Base-by-base conservation (phyloP, 495 filamentous ascomycete genomes). In the Chaetomium fimeti region DNA sequence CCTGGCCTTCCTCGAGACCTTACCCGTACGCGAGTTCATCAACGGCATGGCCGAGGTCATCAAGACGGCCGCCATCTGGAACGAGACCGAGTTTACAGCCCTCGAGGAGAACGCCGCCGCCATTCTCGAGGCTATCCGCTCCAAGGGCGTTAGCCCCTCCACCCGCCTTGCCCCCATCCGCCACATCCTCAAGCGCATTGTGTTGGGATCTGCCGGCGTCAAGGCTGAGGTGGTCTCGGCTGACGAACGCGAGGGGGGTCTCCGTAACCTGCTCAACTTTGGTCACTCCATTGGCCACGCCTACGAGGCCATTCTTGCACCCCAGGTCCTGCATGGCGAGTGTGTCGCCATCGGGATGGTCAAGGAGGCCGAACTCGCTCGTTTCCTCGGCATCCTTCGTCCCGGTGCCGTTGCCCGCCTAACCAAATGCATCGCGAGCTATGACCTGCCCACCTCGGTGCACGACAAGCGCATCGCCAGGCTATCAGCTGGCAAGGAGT, bases 11-110 rank as follows among this genome's bases (percentile, higher is more conserved):
- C 82, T 98, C 69, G 91, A 94, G 72, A 96, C 91, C 9, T 82
- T 98, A 29, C 93, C 93, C 5, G 88, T 89, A 54, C 83, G 94
- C 62, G 93, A 98, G 76, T 93, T 98, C 75, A 92, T 98, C 76
- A 98, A 98, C 76, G 94, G 94, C 60, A 97, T 98, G 92, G 94
- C 93, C 57, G 94, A 98, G 79, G 93, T 98, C 61, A 87, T 98
- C 72, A 98, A 98, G 86, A 98, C 94, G 22, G 94, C 94, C 7
- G 94, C 93, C 60, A 98, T 98, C 66, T 98, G 93, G 83, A 84
- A 96, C 69, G 90, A 93, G 74, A 77, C 82, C 16, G 94, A 97
- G 71, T 98, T 98, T 75, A 82, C 88, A 60, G 84, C 87, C 51
- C 80, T 98, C 54, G 94, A 98, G 70, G 81, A 89, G 63, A 90